Base-by-base conservation (phyloP, 1,284 basidiomycete species). In the Serendipita sp. region DNA sequence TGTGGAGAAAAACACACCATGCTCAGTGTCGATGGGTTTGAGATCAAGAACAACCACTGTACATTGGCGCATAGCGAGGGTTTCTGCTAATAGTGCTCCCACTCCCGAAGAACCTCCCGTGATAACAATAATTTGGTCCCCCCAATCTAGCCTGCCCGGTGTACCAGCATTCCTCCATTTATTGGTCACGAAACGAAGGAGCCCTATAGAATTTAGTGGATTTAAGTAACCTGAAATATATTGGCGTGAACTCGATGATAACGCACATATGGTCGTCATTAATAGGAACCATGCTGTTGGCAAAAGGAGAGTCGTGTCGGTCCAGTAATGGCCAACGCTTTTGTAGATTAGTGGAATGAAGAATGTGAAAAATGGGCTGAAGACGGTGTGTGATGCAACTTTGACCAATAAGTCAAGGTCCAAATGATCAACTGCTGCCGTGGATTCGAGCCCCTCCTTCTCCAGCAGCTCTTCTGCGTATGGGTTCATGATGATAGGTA, bases 61-160 rank as follows among this genome's bases (percentile, higher is more conserved):
- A 15, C 91, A 88, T 65, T 87, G 88, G 49, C 87, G 82, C 58
- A 84, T 79, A 1, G 90, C 87, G 22, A 97, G 78, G 0, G 88
- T 90, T 66, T 89, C 85, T 3, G 91, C 91, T 5, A 96, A 78
- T 2, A 91, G 74, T 67, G 88, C 87, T 22, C 95, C 95, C 29
- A 98, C 79, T 3, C 94, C 95, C 13, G 88, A 91, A 2, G 91
- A 78, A 34, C 93, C 93, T 65, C 93, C 93, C 8, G 93, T 96
- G 62, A 97, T 78, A 30, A 96, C 76, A 2, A 95, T 85, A 65
- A 93, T 82, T 72, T 96, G 88, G 55, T 91, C 83, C 41, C 80
- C 81, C 91, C 91, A 94, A 68, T 89, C 82, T 42, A 91, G 72
- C 45, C 75, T 78, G 12, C 74, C 70, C 1, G 84, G 83, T 2